Evolutionary conservation across 2,329 filamentous ascomycete species (phyloP).

Genomic region (Aspergillus unguis): DNA sequence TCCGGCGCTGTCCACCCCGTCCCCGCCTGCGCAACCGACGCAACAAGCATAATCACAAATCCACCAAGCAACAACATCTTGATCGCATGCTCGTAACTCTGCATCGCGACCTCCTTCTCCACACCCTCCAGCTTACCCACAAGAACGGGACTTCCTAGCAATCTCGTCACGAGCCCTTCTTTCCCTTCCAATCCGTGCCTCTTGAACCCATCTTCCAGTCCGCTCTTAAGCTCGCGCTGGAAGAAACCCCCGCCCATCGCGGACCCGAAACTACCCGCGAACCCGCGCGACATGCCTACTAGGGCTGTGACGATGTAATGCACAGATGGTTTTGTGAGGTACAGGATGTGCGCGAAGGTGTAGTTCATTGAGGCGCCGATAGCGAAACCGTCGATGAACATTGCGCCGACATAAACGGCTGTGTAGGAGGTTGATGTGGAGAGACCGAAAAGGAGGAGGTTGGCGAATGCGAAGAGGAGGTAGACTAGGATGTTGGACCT

Average conservation of each 20-base stretch:
- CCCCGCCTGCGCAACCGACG: conserved; percentile 54
- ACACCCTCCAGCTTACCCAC: conserved; percentile 49
- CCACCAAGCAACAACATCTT: conserved; percentile 53
- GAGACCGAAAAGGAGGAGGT: conserved; percentile 56
- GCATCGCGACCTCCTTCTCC: conserved; percentile 51
- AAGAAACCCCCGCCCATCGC: conserved; percentile 77
- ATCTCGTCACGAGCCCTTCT: conserved; percentile 49
- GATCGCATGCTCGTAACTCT: conserved; percentile 54
- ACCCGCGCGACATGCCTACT: conserved; percentile 74
- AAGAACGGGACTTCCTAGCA: conserved; percentile 58
- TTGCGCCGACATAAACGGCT: conserved; percentile 54
- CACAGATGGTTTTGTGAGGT: conserved; percentile 62
- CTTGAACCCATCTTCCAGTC: conserved; percentile 58
- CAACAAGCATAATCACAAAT: conserved; percentile 47
- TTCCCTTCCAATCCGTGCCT: conserved; percentile 38
- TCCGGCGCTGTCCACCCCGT: conserved; percentile 51
- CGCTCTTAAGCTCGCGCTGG: conserved; percentile 55
- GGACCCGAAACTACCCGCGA: conserved; percentile 76
- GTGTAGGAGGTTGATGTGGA: conserved; percentile 53
- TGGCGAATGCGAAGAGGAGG: conserved; percentile 58
- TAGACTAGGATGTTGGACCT: conserved; percentile 59
- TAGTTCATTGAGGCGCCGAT: conserved; percentile 76
- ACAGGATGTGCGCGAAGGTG: conserved; percentile 73
- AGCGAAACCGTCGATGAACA: conserved; percentile 69
- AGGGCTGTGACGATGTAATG: conserved; percentile 76